Evolutionary conservation across 2,329 filamentous ascomycete genomes (phyloP).

Genomic region (Aspergillus vadensis): DNA sequence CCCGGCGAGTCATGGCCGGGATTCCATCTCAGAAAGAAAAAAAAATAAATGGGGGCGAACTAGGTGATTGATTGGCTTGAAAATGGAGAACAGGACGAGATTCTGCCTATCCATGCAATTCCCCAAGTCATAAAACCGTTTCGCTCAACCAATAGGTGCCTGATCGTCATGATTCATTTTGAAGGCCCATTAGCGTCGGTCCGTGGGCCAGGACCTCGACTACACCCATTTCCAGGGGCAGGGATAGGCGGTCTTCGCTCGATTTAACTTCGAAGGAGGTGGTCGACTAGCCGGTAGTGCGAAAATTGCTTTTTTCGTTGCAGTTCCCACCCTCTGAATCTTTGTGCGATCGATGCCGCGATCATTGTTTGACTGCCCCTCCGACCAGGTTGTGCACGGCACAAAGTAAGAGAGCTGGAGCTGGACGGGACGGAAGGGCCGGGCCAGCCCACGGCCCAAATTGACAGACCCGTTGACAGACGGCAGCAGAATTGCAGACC

Average conservation of each 20-base stretch:
- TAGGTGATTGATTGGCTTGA: conserved; percentile 37
- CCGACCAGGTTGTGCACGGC: conserved; percentile 9
- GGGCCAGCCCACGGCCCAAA: conserved; percentile 27
- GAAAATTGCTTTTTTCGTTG: not conserved
- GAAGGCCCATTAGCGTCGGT: conserved; percentile 8
- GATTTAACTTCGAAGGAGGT: not conserved
- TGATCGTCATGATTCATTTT: conserved; percentile 31
- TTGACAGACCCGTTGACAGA: not conserved
- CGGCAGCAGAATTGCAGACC: not conserved
- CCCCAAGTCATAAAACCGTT: conserved; percentile 27
- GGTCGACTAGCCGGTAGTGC: not conserved
- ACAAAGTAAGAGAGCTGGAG: conserved; percentile 21
- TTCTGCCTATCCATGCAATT: conserved; percentile 27
- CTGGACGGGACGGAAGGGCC: conserved; percentile 41
- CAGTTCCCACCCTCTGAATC: not conserved
- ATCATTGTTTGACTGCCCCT: conserved; percentile 1
- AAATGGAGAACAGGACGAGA: conserved; percentile 17
- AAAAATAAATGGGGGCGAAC: conserved; percentile 24
- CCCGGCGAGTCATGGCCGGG: conserved; percentile 27
- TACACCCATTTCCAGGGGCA: conserved; percentile 6
- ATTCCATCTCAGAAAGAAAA: conserved; percentile 31
- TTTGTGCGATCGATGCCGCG: conserved; percentile 1
- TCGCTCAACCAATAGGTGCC: conserved; percentile 19
- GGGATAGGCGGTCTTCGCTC: conserved; percentile 1
- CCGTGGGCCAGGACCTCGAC: conserved; percentile 6